Percentiles rank a stretch among this genome's conserved stretches.
Conservation (phyloP, 345 rosid species). For the Nasturtium officinale region DNA sequence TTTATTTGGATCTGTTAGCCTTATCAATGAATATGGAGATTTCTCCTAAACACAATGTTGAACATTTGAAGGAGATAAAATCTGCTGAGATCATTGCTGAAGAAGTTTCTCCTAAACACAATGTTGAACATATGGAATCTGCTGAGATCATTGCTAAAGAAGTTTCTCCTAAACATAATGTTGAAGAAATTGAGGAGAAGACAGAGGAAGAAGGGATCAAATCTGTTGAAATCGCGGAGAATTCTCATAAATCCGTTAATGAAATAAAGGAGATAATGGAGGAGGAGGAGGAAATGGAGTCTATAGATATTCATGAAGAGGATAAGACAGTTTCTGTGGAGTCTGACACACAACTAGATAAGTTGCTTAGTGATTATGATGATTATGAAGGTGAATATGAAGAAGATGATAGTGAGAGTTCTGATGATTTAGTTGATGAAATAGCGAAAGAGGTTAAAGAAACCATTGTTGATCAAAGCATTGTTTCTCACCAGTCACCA, state of each 20-base stretch:
- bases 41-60: conserved; percentile 20
- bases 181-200: conserved; percentile 29
- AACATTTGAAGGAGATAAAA: conserved; percentile 26
- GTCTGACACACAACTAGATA: conserved; percentile 13
- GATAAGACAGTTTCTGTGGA: conserved; percentile 16
- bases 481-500: conserved; percentile 35
- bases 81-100: too few species aligned
- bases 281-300: conserved; percentile 36
- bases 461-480: conserved; percentile 25
- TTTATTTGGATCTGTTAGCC: background rate
- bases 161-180: too few species aligned
- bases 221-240: conserved; percentile 2
- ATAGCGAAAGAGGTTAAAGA: conserved; percentile 40
- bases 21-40: conserved; percentile 39
- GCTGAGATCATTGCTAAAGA: too few species aligned
- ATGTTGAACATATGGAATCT: conserved; percentile 4
- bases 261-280: conserved; percentile 23
- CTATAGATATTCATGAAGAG: conserved; percentile 29
- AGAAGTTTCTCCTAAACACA: too few species aligned
- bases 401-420: conserved; percentile 31
- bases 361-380: conserved; percentile 22
- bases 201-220: conserved; percentile 30
- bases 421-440: conserved; percentile 35
- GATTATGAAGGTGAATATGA: conserved; percentile 29
- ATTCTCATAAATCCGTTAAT: background rate